Evolutionary conservation across 345 rosid genomes (phyloP).

Genomic region (Crucihimalaya himalaica): DNA sequence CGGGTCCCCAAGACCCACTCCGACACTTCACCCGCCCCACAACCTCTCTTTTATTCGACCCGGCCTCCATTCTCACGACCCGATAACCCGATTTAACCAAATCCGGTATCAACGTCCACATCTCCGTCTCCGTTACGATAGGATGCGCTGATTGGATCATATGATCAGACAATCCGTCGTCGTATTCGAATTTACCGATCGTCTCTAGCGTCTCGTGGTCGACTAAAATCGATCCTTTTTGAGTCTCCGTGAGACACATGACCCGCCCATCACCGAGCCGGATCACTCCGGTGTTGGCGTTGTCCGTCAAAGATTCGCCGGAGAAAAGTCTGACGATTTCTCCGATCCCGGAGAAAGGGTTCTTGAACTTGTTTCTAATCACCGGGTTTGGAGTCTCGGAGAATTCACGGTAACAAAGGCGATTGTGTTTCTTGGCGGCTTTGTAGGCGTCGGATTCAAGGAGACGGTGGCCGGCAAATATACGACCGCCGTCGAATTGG

Average conservation of each 20-base stretch:
- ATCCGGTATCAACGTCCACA: conserved; percentile 83
- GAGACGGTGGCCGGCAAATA: conserved; percentile 78
- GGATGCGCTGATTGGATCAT: conserved; percentile 93
- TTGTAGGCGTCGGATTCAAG: conserved; percentile 85
- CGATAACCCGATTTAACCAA: conserved; percentile 71
- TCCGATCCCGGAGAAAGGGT: conserved; percentile 67
- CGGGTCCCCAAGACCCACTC: conserved; percentile 77
- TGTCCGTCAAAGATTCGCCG: conserved; percentile 86
- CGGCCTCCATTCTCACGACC: conserved; percentile 80
- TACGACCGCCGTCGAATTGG: conserved; percentile 61
- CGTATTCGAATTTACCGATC: conserved; percentile 67
- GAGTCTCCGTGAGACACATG: conserved; percentile 88
- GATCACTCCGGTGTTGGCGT: conserved; percentile 89
- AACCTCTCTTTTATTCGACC: conserved; percentile 77
- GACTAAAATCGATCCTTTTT: conserved; percentile 77
- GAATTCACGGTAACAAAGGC: conserved; percentile 85
- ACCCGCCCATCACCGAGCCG: conserved; percentile 88
- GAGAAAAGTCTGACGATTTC: conserved; percentile 74
- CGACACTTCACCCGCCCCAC: conserved; percentile 78
- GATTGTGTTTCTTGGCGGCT: conserved; percentile 72
- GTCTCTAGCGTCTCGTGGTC: conserved; percentile 74
- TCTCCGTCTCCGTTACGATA: conserved; percentile 72
- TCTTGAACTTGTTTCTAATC: conserved; percentile 32
- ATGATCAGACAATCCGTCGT: conserved; percentile 64
- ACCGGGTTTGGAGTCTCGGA: conserved; percentile 76